Base-by-base conservation (phyloP, 1,284 basidiomycete species). In the Cystobasidium slooffiae region DNA sequence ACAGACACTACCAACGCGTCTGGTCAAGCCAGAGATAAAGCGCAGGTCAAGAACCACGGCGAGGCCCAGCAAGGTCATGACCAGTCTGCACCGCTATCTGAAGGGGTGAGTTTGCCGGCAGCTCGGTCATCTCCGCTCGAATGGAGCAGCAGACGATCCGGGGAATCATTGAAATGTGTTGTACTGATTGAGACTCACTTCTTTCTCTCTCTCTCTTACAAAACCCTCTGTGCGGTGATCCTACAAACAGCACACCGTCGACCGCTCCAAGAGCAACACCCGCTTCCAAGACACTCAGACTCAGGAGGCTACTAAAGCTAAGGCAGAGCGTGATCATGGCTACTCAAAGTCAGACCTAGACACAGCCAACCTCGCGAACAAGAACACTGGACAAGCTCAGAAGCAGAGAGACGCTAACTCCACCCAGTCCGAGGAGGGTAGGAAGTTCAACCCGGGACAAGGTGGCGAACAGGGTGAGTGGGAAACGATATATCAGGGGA, bases 391-490 rank as follows among this genome's bases (percentile, higher is more conserved):
- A 41, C 41, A 53, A 10, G 62, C 70, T 10, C 9, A 73, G 31
- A 49, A 46, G 39, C 62, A 73, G 63, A 49, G 63, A 44, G 55
- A 66, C 2, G 22, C 47, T 9, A 56, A 65, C 20, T 20, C 51
- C 10, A 64, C 70, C 43, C 22, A n/a, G 10, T 51, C 64, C 22
- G 47, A 63, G 47, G 61, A 63, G 22, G 61, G 58, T 5, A 52
- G 41, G n/a, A 62, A 56, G 14, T 73, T 37, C 55, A 61, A 73
- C 20, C 70, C 70, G 47, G 70, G 70, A 3, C 62, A 65, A 20
- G 63, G 62, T 53, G 70, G 70, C 31, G 70, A 73, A 24, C 70
- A 66, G 51, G 70, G 49, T 62, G 20, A 55, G 59, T 37, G 7
- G 14, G 12, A 41, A 18, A 9, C 16, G 16, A 31, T 14, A 22